Evolutionary conservation across 2,329 filamentous ascomycete genomes (phyloP), one percentile per base, ranked within the genome.

Genomic region (Epichloe baconii): DNA sequence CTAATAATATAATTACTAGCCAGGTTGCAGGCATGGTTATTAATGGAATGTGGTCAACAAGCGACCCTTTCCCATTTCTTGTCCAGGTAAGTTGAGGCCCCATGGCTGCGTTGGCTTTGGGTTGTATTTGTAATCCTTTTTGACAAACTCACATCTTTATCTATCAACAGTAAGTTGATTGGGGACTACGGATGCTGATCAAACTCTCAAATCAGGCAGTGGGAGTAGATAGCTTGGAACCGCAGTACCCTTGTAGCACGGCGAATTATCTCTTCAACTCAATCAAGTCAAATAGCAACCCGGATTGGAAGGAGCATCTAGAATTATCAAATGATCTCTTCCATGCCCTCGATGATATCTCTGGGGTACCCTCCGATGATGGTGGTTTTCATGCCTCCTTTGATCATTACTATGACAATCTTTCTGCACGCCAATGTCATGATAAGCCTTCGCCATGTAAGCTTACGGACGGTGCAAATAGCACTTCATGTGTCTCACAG

Each of bases 371-470:
- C 0, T 54, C 71, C 0, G 66, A 65, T 36, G 76, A 82, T 53
- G 61, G 62, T 0, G 82, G 73, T 3, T 93, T 87, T 71, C 86
- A 91, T 61, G 73, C 67, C 41, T 82, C 76, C 49, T 83, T 85
- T 59, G 88, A 93, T 61, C 87, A 89, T 65, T 93, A 93, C 69
- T 93, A 83, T 59, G 88, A 93, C 64, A 93, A 89, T 60, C 75
- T 93, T 1, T 88, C 85, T 0, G 83, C 86, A 0, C 76, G 86
- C 0, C 83, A 88, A 62, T 93, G 87, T 64, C 86, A 93, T 61
- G 70, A 66, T 17, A 86, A 85, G 59, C 78, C 85, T 0, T 70
- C 90, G 0, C 87, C 86, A 0, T 91, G 86, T 68, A 79, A 76
- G 55, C 64, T 76, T 6, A 66, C 73, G 17, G 56, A 65, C 52